These are phyloP conservation scores for Xylariomycetidae sp. DNA, from an alignment of 2,329 filamentous ascomycete genomes.

Conservation along the genomic window DNA sequence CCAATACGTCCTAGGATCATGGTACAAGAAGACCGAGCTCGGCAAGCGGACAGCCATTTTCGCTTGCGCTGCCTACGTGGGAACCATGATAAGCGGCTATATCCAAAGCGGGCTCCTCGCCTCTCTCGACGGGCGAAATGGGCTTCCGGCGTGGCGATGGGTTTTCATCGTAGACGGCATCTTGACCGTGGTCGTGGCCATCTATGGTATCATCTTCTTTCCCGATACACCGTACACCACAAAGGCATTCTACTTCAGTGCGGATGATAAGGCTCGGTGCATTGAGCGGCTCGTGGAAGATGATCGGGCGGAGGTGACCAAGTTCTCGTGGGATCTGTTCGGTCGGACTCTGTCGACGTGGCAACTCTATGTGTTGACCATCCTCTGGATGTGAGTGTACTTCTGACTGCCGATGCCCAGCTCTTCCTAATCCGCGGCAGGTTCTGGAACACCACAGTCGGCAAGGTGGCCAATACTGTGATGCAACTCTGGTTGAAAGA, in stretches of 20 bases:
- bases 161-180: conserved; percentile 32
- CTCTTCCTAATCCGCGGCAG: conserved; percentile 2
- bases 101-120: conserved; percentile 41
- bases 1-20: conserved; percentile 47
- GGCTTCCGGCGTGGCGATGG: conserved; percentile 47
- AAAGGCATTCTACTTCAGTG: conserved; percentile 30
- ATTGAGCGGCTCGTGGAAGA: conserved; percentile 26
- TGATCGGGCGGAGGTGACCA: conserved; percentile 12
- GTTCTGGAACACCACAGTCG: conserved; percentile 23
- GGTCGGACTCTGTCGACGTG: conserved; percentile 14
- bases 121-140: conserved; percentile 35
- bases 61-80: conserved; percentile 52
- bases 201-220: conserved; percentile 44
- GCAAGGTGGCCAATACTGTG: conserved; percentile 23
- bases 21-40: conserved; percentile 56
- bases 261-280: conserved; percentile 34
- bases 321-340: conserved; percentile 20
- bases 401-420: not conserved
- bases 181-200: conserved; percentile 46
- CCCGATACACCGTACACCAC: conserved; percentile 40
- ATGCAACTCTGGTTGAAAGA: conserved; percentile 23
- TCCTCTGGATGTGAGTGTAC: conserved; percentile 20
- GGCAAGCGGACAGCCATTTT: conserved; percentile 60
- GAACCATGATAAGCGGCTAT: conserved; percentile 54
- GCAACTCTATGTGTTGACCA: conserved; percentile 22